Percentiles rank a stretch among this genome's conserved stretches.
phyloP scores from a whole-genome alignment of 208 protist genomes.

The Tritrichomonas musculus region DNA sequence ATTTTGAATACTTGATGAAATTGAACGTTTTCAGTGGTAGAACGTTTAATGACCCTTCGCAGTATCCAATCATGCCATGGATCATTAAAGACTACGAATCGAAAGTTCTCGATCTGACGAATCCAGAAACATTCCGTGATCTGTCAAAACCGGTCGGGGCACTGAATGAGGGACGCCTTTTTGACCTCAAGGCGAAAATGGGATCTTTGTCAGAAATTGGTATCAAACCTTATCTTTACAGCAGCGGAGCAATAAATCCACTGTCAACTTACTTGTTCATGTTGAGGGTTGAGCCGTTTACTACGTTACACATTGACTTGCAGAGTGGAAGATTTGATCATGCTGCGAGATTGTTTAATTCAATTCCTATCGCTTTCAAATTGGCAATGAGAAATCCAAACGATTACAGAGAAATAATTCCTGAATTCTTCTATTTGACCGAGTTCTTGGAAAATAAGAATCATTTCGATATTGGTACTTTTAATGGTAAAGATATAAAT shows the following conservation, averaged over 20 bases:
- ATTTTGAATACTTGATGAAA: constrained; percentile 95
- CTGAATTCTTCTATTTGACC: constrained; percentile 58
- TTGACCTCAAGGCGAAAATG: not conserved
- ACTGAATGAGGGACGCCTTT: not conserved
- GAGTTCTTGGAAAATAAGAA: constrained; percentile 54
- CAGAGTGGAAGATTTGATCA: constrained; percentile 25
- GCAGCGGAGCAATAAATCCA: not conserved
- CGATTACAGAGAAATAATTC: constrained; percentile 49
- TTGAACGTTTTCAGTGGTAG: constrained; percentile 90
- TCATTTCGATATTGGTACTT: constrained; percentile 51
- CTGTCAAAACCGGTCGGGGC: not conserved
- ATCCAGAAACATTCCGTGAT: not conserved
- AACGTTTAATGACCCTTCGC: constrained; percentile 87
- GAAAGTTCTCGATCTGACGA: not conserved
- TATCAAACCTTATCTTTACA: not conserved
- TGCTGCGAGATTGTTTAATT: not conserved
- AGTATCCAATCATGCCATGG: constrained; percentile 57
- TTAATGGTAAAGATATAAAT: not conserved
- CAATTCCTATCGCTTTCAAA: not conserved
- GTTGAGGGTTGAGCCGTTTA: not conserved
- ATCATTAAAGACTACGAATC: not conserved
- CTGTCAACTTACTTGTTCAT: not conserved
- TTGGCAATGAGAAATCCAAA: not conserved
- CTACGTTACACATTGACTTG: not conserved
- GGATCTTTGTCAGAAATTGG: not conserved